Base-by-base conservation (phyloP, 1,284 basidiomycete species). In the Tetrapyrgos nigripes region DNA sequence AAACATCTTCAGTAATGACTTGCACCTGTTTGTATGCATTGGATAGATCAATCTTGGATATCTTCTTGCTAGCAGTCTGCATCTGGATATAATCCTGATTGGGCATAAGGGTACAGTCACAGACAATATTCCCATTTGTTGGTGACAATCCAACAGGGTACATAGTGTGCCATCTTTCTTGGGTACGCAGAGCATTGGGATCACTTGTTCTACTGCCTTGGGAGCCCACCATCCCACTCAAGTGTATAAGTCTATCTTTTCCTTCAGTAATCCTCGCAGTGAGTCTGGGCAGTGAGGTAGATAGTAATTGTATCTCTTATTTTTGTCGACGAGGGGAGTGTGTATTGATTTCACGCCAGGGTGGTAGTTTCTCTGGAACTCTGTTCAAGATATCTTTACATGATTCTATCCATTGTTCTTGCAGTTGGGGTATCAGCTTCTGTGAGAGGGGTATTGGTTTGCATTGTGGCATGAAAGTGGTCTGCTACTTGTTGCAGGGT, bases 91-190 rank as follows among this genome's bases (percentile, higher is more conserved):
- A 52, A 11, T 70, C 66, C 23, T 68, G 67, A 49, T 71, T 66
- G 3, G 69, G 71, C 28, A 76, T 55, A 1, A 70, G 74, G 0
- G 69, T 69, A 0, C 67, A 62, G 19, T 73, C 55, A 29, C 74
- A 73, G 0, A 62, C 24, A 0, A 73, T 74, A 48, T 76, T 76
- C 3, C 62, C 65, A 31, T 69, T 69, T 8, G 59, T 51, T 64
- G 37, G 13, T 64, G 48, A n/a, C 57, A 58, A 44, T 73, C 71
- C 3, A 70, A 57, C 0, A 62, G 62, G 8, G 64, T 67, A 0
- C 71, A 53, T 1, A 79, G 47, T 5, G 52, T 55, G 1, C 66
- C 63, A 31, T 65, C 61, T 40, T 66, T 68, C 58, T 73, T 74
- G 1, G 61, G 63, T 1, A 73, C 61, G 48, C 64, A 69, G 14